Base-by-base conservation (phyloP, 225 moss, liverwort and hornwort genomes). In the Climacium dendroides region DNA sequence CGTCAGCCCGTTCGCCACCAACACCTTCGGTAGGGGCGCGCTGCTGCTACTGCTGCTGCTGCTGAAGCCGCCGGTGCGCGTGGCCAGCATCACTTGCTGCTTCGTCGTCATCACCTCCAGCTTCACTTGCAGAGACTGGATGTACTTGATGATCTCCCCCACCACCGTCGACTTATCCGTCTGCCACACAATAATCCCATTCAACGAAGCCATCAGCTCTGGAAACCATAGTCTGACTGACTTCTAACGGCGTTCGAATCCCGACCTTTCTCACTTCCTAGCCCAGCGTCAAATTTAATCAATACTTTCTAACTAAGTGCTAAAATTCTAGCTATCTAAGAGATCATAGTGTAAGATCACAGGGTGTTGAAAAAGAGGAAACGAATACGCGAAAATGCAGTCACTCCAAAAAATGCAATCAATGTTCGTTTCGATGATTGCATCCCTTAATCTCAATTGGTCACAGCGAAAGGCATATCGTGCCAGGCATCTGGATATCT, bases 101-200 rank as follows among this genome's bases (percentile, higher is more conserved):
- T 94, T 96, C 86, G 92, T 98, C 29, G 91, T 94, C 60, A 98
- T 94, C 75, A 92, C 91, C 82, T 98, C 98, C 75, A 97, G 91
- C 79, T 98, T 92, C 88, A 90, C 85, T 89, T 98, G 96, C 85
- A 98, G 91, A 58, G 94, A 89, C 88, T 98, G 96, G 81, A 98
- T 98, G 88, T 97, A 98, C 53, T 98, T 97, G 89, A 98, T 97
- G 41, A 98, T 98, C 90, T 98, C 98, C 67, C 95, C 94, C 19
- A 98, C 96, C 48, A 98, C 97, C 41, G 98, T 98, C 52, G 98
- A 97, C 89, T 98, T 98, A 70, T 98, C 98, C 26, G 98, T 98
- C 98, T 98, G 94, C 92, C 58, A 53, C 26, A 48, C 6, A 63
- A 22, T 4, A 54, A 64, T 45, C 78, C 78, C 41, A 53, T 62